Percentiles rank a stretch among this genome's conserved stretches.
phyloP scores from a whole-genome alignment of 768 basidiomycete genomes.

The Cystobasidium ongulense region DNA sequence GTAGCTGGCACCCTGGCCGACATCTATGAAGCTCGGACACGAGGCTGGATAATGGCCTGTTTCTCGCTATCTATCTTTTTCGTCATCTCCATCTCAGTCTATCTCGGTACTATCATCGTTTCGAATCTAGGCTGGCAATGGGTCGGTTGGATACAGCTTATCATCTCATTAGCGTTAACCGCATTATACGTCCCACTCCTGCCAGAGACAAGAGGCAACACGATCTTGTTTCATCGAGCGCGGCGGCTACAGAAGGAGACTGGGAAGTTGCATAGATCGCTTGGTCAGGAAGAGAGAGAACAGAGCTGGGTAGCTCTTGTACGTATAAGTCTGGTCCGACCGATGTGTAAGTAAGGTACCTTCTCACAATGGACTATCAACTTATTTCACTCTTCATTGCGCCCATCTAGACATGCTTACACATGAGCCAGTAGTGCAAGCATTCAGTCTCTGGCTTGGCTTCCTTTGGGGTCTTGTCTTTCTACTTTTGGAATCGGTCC shows the following conservation, averaged over 20 bases:
- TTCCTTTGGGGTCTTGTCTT: slow-evolving; percentile 25
- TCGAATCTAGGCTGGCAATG: slow-evolving; percentile 28
- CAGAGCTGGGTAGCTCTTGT: background rate
- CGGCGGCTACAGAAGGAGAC: slow-evolving; percentile 9
- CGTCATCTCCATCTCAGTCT: background rate
- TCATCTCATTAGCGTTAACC: background rate
- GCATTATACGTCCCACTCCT: slow-evolving; percentile 1
- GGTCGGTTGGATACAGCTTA: slow-evolving; percentile 23
- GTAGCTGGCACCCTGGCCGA: slow-evolving; percentile 18
- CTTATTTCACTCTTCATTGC: background rate
- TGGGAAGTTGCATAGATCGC: background rate
- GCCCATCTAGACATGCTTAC: slow-evolving; percentile 12
- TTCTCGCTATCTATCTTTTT: slow-evolving; percentile 4
- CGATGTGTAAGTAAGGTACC: slow-evolving; percentile 13
- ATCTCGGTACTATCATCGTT: background rate
- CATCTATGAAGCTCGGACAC: background rate
- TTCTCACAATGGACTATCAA: background rate
- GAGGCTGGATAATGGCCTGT: slow-evolving; percentile 19
- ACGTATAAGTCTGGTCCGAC: slow-evolving; percentile 6
- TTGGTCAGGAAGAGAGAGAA: slow-evolving; percentile 5
- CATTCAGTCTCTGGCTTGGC: slow-evolving; percentile 22
- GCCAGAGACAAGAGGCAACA: slow-evolving; percentile 22
- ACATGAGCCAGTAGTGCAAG: slow-evolving; percentile 14
- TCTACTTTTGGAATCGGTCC: slow-evolving; percentile 18
- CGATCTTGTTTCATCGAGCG: background rate